Base-by-base conservation (phyloP, 1,139 yeast species). In the Kurtzmaniella natalensis region DNA sequence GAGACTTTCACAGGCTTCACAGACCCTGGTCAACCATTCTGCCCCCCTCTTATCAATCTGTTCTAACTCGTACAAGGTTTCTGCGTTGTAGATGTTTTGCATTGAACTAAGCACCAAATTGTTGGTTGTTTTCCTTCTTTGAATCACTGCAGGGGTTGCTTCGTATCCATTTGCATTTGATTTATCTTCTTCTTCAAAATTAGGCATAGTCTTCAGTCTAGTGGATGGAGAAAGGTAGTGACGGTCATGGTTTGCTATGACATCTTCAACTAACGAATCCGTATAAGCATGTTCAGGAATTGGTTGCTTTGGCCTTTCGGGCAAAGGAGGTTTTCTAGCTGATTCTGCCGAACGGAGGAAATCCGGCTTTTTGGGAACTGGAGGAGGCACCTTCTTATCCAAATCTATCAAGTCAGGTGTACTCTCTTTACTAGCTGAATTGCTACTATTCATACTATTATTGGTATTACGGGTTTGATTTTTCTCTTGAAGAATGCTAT, bases 31-130 rank as follows among this genome's bases (percentile, higher is more conserved):
- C 21, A 69, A 61, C 80, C 81, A 76, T 18, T 55, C 43, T 1
- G 73, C 72, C 1, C 76, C 78, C 33, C 53, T 61, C 34, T 53
- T 60, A 48, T 77, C 82, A 32, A 55, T 53, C 31, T 63, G 66
- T 38, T 64, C 64, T 39, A 58, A 54, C 32, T 62, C 72, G 39
- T 46, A 60, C 18, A 32, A 14, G 7, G 38, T 35, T 10, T 35
- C 38, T 3, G 33, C 38, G 22, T 32, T 5, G 18, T 18, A 17
- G 13, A 31, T 28, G 19, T 23, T 28, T 15, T 23, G 18, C 17
- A 32, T 18, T 7, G 28, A 13, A 11, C 28, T 18, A 9, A 28
- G 17, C 9, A 26, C 21, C 5, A 26, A 3, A n/a, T 26, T 14
- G 17, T 18, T 26, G 29, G 21, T 17, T 9, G 29, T 18, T n/a